Evolutionary conservation across 2,329 filamentous ascomycete species (phyloP).

Genomic region (Elsinoe fawcettii): DNA sequence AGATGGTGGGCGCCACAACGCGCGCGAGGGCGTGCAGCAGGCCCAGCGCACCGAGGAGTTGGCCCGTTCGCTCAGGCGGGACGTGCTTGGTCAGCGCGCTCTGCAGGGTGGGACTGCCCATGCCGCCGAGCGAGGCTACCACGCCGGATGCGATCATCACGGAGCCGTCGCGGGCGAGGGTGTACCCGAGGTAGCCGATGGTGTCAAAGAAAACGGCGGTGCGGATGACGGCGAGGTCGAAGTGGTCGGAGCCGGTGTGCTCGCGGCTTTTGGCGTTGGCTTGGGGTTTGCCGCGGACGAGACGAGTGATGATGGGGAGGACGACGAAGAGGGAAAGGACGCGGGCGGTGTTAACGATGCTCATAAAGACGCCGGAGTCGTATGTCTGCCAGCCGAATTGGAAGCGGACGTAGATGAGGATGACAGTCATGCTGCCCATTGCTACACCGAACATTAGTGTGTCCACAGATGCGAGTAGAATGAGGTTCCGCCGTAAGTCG

Average conservation of each 20-base stretch:
- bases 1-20: conserved; percentile 70
- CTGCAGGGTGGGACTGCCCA: conserved; percentile 78
- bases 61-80: conserved; percentile 69
- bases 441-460: conserved; percentile 72
- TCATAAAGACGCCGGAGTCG: conserved; percentile 74
- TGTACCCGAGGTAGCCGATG: conserved; percentile 67
- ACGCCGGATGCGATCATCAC: conserved; percentile 66
- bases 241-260: conserved; percentile 62
- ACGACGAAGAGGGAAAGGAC: conserved; percentile 67
- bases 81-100: conserved; percentile 86
- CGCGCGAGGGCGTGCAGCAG: conserved; percentile 75
- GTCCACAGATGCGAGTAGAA: conserved; percentile 72
- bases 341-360: conserved; percentile 66
- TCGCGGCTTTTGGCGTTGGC: conserved; percentile 36
- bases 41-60: conserved; percentile 81
- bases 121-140: conserved; percentile 68
- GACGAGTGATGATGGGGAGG: conserved; percentile 67
- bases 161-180: conserved; percentile 52
- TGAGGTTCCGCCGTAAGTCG: conserved; percentile 67
- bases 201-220: conserved; percentile 68
- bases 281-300: conserved; percentile 56
- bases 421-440: conserved; percentile 72
- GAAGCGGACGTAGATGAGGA: conserved; percentile 74
- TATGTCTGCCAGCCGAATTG: conserved; percentile 76
- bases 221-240: conserved; percentile 73